Base-by-base conservation (phyloP, 2,329 filamentous ascomycete species). In the Lizonia empirigonia region DNA sequence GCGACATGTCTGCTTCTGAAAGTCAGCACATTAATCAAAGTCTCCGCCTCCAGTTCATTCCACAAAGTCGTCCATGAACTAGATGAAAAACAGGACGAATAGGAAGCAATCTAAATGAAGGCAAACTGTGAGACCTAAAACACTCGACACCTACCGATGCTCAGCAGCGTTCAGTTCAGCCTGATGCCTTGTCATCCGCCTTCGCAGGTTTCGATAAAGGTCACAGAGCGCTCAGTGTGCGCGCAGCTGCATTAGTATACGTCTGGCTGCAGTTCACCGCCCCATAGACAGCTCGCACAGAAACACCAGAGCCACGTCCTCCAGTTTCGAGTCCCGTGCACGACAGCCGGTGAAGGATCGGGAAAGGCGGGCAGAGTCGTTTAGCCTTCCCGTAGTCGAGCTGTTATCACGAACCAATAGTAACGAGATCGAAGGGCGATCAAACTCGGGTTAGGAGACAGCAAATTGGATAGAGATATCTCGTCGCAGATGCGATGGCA, bases 231-330 rank as follows among this genome's bases (percentile, higher is more conserved):
- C 57, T 49, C 41, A 59, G 58, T 53, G 64, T 56, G 67, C 62
- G 58, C 38, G 57, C 54, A 55, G 55, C 59, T 62, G 65, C 67
- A 71, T 68, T 70, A 71, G 67, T 72, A 71, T 64, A 64, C 53
- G 53, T 55, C 39, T 56, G 48, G 35, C 45, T 36, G 55, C 59
- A 52, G 55, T 59, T 64, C 64, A 69, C 68, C 60, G 68, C 68
- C 63, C 60, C 59, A 55, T 29, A 30, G 24, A 44, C 16, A 53
- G 32, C 36, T 45, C 9, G 40, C 41, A 38, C 26, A 38, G 33
- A 41, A 46, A 42, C 47, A 37, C 49, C 49, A 42, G 42, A 52
- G 44, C 32, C 15, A 10, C n/a, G 44, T 30, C 44, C 37, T 47
- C 42, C 22, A 36, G 18, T 42, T 34, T 38, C 26, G 42, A 34